Conservation (phyloP, 2,329 filamentous ascomycete genomes). For the Sclerotinia trifoliorum region DNA sequence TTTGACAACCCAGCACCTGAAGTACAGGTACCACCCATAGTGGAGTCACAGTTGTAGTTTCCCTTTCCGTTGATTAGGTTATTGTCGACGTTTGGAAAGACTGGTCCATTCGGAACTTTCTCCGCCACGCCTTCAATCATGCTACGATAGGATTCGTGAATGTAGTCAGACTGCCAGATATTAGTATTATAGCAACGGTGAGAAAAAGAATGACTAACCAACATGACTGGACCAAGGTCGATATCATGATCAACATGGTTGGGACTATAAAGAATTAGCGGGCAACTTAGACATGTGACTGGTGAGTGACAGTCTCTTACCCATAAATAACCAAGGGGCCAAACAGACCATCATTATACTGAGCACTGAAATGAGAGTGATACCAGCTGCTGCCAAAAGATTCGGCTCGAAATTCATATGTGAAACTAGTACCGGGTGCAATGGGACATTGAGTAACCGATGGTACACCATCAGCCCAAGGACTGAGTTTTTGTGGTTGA, state of each 20-base stretch:
- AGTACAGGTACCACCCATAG: conserved; percentile 17
- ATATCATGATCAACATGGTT: conserved; percentile 56
- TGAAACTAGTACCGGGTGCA: conserved; percentile 43
- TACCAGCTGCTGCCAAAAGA: conserved; percentile 56
- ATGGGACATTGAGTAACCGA: conserved; percentile 63
- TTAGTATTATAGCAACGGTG: neutral
- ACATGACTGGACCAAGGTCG: conserved; percentile 54
- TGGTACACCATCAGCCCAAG: conserved; percentile 44
- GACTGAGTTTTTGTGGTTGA: conserved; percentile 43
- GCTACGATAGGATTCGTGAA: conserved; percentile 45
- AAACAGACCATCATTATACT: conserved; percentile 53
- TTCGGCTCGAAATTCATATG: conserved; percentile 30
- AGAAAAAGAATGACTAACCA: conserved; percentile 20
- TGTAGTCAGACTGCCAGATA: conserved; percentile 37
- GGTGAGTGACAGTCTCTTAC: neutral
- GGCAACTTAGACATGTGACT: too few relatives aligned
- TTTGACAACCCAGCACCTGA: conserved; percentile 31
- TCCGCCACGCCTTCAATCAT: conserved; percentile 1
- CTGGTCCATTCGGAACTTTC: conserved; percentile 15
- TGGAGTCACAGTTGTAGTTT: conserved; percentile 24
- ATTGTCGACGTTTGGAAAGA: conserved; percentile 26
- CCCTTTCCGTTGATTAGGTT: conserved; percentile 35
- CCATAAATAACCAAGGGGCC: conserved; percentile 59
- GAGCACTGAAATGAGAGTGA: conserved; percentile 54
- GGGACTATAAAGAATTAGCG: conserved; percentile 42